A percentile compares a stretch with the other conserved stretches of the same genome.
These are phyloP conservation scores for Skeletonema potamos DNA, from an alignment of 108 stramenopile species.

Conservation along the genomic window DNA sequence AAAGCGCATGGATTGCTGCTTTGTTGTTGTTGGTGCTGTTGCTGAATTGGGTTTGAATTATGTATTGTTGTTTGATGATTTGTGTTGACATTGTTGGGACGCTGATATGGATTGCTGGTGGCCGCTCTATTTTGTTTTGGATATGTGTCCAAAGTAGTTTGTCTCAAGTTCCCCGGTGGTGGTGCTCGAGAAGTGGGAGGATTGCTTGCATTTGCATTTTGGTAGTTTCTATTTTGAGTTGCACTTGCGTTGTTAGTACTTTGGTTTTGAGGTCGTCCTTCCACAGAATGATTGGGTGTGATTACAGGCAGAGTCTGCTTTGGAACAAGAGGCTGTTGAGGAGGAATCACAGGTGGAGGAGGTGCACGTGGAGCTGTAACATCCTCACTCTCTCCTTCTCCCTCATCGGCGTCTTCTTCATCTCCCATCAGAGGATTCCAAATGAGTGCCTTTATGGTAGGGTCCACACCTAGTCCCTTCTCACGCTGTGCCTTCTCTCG, in stretches of 20 bases:
- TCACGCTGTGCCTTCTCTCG: slow-evolving; percentile 50
- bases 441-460: slow-evolving; percentile 76
- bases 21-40: slow-evolving; percentile 5
- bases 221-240: background rate
- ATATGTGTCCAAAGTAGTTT: slow-evolving; percentile 7
- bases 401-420: slow-evolving; percentile 45
- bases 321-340: background rate
- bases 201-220: background rate
- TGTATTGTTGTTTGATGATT: background rate
- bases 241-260: background rate
- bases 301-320: slow-evolving; percentile 13
- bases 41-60: background rate
- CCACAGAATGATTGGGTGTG: slow-evolving; percentile 9
- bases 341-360: background rate
- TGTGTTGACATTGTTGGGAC: background rate
- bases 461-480: slow-evolving; percentile 74
- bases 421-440: slow-evolving; percentile 48
- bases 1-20: slow-evolving; percentile 18
- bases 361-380: slow-evolving; percentile 14
- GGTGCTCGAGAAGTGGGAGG: background rate
- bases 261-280: background rate
- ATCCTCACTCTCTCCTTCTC: slow-evolving; percentile 48
- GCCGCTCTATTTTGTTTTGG: background rate
- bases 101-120: slow-evolving; percentile 7
- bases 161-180: background rate